Base-by-base conservation (phyloP, 2,329 filamentous ascomycete species). In the Pseudocercospora eumusae region DNA sequence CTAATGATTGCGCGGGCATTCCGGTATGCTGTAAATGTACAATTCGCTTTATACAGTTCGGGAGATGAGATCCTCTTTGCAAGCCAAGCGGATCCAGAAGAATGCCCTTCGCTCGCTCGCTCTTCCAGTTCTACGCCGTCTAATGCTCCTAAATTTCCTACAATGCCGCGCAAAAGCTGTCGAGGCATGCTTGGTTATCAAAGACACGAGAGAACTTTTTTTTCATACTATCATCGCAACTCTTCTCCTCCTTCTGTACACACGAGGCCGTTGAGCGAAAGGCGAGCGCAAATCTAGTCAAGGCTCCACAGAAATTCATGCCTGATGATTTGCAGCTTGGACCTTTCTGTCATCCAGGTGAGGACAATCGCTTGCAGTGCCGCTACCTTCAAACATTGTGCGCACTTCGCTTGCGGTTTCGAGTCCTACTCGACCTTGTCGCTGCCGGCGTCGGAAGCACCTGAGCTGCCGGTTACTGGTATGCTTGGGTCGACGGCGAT, bases 401-500 rank as follows among this genome's bases (percentile, higher is more conserved):
- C 9, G 28, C n/a, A 33, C 18, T 5, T n/a, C 20, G 21, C 21
- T 9, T 5, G 42, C 40, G 11, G 36, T 33, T 11, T 33, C 11
- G 31, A 33, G 31, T 33, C 31, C 31, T 33, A 33, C 31, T 74
- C 73, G 60, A 74, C 71, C 31, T 55, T 71, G 28, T 63, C 66
- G 11, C 67, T 70, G 50, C 69, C 70, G 27, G 70, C 66, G 50
- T 71, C 67, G 25, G 67, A 70, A 18, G 56, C 65, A 49, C 65
- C 60, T 9, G 64, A 57, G 40, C 66, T 69, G 55, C 72, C 68
- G 11, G 69, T 70, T 50, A 76, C 70, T 27, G 73, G 71, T 75
- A 81, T 81, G 71, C 75, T 86, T 66, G 89, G 86, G 80, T 98
- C 95, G 77, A 93, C 87, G 67, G 93, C 93, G 74, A 99, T 96